Conservation (phyloP, 1,139 yeast genomes). For the Starmera stellimalicola region DNA sequence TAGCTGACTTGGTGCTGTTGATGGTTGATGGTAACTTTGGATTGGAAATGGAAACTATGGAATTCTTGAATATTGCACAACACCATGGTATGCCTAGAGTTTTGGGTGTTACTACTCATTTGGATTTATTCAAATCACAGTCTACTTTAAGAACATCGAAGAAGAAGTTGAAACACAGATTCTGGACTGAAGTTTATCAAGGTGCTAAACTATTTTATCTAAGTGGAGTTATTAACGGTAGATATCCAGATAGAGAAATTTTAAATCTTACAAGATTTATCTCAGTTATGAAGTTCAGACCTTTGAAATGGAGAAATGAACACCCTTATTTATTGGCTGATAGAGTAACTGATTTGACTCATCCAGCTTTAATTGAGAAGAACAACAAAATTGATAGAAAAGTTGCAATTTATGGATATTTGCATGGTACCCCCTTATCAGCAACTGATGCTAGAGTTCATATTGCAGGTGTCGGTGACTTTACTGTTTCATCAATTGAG, state of each 20-base stretch:
- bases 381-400: constrained; percentile 82
- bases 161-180: constrained; percentile 84
- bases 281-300: constrained; percentile 96
- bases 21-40: constrained; percentile 97
- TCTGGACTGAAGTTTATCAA: constrained; percentile 98
- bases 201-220: constrained; percentile 95
- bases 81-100: constrained; percentile 99
- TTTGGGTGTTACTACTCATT: constrained; percentile 89
- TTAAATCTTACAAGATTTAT: constrained; percentile 86
- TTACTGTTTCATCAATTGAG: constrained; percentile 65
- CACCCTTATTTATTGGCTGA: constrained; percentile 93
- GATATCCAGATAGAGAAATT: constrained; percentile 96
- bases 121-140: constrained; percentile 86
- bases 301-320: constrained; percentile 97
- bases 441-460: constrained; percentile 70
- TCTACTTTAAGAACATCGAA: constrained; percentile 87
- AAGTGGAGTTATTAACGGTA: constrained; percentile 93
- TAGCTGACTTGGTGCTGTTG: constrained; percentile 84
- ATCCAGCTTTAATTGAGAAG: constrained; percentile 71
- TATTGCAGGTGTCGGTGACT: constrained; percentile 94
- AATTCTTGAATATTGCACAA: constrained; percentile 87
- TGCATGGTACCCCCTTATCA: constrained; percentile 88
- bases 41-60: constrained; percentile 99
- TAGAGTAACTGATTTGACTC: constrained; percentile 91
- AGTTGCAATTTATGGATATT: constrained; percentile 85